Percentiles rank a stretch among this genome's conserved stretches.
These are phyloP conservation scores for Bathelium albidoporum DNA, from an alignment of 495 filamentous ascomycete species.

Conservation along the genomic window DNA sequence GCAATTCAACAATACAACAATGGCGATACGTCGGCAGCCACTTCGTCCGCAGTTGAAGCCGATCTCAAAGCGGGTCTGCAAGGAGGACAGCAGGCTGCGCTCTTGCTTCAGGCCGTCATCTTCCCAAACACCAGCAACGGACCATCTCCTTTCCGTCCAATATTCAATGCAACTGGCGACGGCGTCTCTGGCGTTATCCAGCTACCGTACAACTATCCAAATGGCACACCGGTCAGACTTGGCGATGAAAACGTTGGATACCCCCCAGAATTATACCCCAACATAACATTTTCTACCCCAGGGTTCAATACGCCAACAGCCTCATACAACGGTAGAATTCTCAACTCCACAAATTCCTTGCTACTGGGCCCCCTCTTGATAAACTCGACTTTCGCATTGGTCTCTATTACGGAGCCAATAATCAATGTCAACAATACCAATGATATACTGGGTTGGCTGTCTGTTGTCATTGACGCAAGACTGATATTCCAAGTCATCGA, in stretches of 20 bases:
- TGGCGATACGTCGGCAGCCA: conserved; percentile 40
- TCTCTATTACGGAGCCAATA: conserved; percentile 71
- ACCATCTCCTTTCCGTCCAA: conserved; percentile 29
- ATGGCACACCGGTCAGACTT: conserved; percentile 49
- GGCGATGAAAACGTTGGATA: conserved; percentile 51
- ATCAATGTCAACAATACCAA: conserved; percentile 47
- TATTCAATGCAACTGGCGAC: conserved; percentile 52
- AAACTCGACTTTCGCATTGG: conserved; percentile 59
- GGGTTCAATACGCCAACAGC: conserved; percentile 31
- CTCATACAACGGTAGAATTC: conserved; percentile 37
- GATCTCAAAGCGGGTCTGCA: conserved; percentile 55
- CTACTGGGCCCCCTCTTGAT: conserved; percentile 58
- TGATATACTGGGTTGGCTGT: conserved; percentile 66
- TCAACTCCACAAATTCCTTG: conserved; percentile 44
- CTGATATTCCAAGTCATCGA: conserved; percentile 47
- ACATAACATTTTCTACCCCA: conserved; percentile 49
- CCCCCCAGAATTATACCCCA: conserved; percentile 60
- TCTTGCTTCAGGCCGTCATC: conserved; percentile 55
- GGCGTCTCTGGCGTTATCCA: conserved; percentile 34
- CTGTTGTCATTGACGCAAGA: conserved; percentile 53
- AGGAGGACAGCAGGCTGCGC: conserved; percentile 37
- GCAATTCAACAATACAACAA: conserved; percentile 52
- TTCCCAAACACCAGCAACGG: conserved; percentile 55
- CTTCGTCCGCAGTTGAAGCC: conserved; percentile 43
- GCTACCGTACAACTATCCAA: conserved; percentile 46